Evolutionary conservation across 345 rosid species (phyloP).

Genomic region (Diplotaxis tenuifolia): DNA sequence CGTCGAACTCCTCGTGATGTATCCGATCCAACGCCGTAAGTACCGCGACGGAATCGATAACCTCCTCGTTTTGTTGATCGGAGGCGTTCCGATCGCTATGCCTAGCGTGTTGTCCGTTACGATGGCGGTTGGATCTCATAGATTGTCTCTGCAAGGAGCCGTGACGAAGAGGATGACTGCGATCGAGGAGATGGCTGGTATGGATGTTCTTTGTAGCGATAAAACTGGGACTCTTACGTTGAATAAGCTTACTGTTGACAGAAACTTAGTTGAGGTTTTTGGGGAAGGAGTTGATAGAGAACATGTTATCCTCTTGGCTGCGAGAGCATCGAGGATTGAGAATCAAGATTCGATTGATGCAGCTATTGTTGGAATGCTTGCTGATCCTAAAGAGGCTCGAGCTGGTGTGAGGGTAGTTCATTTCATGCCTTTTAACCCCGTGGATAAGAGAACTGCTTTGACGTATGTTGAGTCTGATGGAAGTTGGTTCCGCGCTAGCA

Average conservation of each 20-base stretch:
- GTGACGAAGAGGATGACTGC: slow-evolving; percentile 98
- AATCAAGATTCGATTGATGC: slow-evolving; percentile 93
- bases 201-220: slow-evolving; percentile 95
- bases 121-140: slow-evolving; percentile 93
- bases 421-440: slow-evolving; percentile 88
- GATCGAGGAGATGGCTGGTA: slow-evolving; percentile 93
- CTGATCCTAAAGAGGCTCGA: slow-evolving; percentile 96
- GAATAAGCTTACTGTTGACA: slow-evolving; percentile 81
- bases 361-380: slow-evolving; percentile 92
- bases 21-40: slow-evolving; percentile 65
- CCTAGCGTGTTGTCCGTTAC: slow-evolving; percentile 92
- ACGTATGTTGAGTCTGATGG: slow-evolving; percentile 77
- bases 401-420: slow-evolving; percentile 75
- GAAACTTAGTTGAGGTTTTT: slow-evolving; percentile 67
- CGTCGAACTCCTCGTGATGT: slow-evolving; percentile 72
- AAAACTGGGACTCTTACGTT: slow-evolving; percentile 88
- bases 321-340: slow-evolving; percentile 86
- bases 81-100: slow-evolving; percentile 96
- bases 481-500: slow-evolving; percentile 80
- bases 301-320: slow-evolving; percentile 69
- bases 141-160: slow-evolving; percentile 74
- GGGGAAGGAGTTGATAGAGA: slow-evolving; percentile 73
- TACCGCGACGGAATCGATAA: slow-evolving; percentile 88
- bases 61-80: slow-evolving; percentile 79
- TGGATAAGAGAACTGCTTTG: slow-evolving; percentile 88